Evolutionary conservation across 768 basidiomycete genomes (phyloP).

Genomic region (Boletus rex-veris): DNA sequence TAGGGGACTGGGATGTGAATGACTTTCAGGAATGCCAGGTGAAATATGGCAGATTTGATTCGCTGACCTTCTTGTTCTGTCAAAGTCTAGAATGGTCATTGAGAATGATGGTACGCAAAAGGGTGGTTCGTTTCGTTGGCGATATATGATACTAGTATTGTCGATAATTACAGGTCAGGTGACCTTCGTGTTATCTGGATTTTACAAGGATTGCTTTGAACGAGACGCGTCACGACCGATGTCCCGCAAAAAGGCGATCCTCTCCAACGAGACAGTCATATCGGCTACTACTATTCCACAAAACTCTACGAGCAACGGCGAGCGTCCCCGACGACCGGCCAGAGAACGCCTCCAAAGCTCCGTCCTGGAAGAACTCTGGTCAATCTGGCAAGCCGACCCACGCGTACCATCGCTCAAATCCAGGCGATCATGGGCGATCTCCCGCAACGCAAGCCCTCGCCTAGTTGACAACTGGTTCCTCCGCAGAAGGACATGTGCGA

Average conservation of each 20-base stretch:
- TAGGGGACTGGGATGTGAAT: constrained; percentile 14
- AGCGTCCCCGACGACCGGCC: constrained; percentile 1
- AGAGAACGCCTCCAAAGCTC: constrained; percentile 12
- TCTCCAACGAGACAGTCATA: not conserved
- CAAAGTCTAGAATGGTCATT: no score
- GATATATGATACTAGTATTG: no score
- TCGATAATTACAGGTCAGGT: not conserved
- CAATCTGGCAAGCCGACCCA: constrained; percentile 27
- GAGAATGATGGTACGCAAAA: no score
- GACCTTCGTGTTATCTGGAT: not conserved
- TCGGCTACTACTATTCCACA: not conserved
- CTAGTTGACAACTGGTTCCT: constrained; percentile 27
- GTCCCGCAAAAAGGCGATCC: constrained; percentile 6
- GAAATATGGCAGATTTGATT: constrained; percentile 10
- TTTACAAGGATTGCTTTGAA: no score
- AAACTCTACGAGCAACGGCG: not conserved
- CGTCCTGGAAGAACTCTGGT: constrained; percentile 26
- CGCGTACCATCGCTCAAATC: constrained; percentile 29
- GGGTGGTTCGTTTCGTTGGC: no score
- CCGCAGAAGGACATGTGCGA: constrained; percentile 24
- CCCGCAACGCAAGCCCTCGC: constrained; percentile 16
- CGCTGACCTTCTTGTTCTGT: not conserved
- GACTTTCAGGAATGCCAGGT: not conserved
- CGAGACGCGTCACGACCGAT: constrained; percentile 6
- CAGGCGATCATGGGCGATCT: constrained; percentile 26